A percentile compares a stretch with the other conserved stretches of the same genome.
phyloP scores from a whole-genome alignment of 2,329 filamentous ascomycete species.

The Claviceps purpurea region DNA sequence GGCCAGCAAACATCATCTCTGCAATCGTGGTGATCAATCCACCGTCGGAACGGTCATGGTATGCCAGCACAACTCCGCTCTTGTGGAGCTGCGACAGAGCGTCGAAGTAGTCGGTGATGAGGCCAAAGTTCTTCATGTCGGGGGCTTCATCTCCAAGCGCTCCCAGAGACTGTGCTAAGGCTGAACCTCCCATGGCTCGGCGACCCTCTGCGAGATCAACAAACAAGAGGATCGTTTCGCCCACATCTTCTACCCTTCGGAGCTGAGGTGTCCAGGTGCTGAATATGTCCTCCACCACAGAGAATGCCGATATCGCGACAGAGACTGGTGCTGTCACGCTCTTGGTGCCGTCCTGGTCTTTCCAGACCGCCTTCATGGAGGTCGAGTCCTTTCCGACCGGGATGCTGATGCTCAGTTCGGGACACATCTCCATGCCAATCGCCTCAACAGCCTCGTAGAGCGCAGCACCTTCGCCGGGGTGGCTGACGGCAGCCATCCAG shows the following conservation, averaged over 20 bases:
- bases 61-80: conserved; percentile 61
- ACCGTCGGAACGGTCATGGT: conserved; percentile 90
- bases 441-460: conserved; percentile 90
- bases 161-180: conserved; percentile 77
- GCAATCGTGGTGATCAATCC: conserved; percentile 80
- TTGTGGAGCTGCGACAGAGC: conserved; percentile 56
- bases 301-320: conserved; percentile 81
- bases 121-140: conserved; percentile 69
- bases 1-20: conserved; percentile 97
- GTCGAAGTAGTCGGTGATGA: conserved; percentile 84
- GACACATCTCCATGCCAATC: conserved; percentile 85
- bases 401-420: conserved; percentile 79
- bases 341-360: conserved; percentile 54
- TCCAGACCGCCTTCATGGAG: conserved; percentile 98
- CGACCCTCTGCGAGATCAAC: conserved; percentile 77
- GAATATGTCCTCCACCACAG: conserved; percentile 65
- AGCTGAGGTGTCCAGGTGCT: conserved; percentile 93
- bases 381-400: conserved; percentile 97
- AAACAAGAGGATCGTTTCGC: conserved; percentile 77
- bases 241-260: conserved; percentile 69
- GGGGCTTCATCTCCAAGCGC: conserved; percentile 75
- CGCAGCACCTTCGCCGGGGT: conserved; percentile 82
- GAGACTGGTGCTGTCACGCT: conserved; percentile 90
- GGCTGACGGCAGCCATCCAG: conserved; percentile 97
- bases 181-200: conserved; percentile 78